Percentiles rank a stretch among this genome's conserved stretches.
Conservation (phyloP, 2,329 filamentous ascomycete species). For the Dryadomyces quercus-mongolicae region DNA sequence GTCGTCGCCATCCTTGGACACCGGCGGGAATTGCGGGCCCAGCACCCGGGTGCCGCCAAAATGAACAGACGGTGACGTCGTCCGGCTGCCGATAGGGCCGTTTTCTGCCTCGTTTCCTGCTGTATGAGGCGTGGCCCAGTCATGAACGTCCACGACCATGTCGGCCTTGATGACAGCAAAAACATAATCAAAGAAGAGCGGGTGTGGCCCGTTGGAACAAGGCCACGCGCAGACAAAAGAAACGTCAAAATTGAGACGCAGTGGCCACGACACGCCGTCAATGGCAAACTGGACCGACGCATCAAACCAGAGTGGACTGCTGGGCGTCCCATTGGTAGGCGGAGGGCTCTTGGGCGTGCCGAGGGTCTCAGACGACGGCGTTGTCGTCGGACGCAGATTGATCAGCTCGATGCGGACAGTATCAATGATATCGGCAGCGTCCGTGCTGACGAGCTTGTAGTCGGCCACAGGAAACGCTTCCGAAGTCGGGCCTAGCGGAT, state of each 20-base stretch:
- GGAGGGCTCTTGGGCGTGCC: neutral
- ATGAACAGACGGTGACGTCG: constrained; percentile 8
- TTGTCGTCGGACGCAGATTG: constrained; percentile 31
- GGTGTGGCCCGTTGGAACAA: constrained; percentile 51
- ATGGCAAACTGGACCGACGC: constrained; percentile 53
- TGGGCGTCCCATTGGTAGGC: constrained; percentile 7
- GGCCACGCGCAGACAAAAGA: constrained; percentile 55
- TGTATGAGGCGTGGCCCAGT: constrained; percentile 52
- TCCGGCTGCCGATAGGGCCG: constrained; percentile 8
- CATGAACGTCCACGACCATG: constrained; percentile 50
- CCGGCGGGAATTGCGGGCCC: constrained; percentile 8
- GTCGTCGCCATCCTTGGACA: constrained; percentile 31
- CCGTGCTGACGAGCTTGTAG: constrained; percentile 49
- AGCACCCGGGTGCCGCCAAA: constrained; percentile 9
- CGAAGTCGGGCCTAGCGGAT: constrained; percentile 54
- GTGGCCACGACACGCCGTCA: constrained; percentile 48
- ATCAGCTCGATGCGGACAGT: constrained; percentile 59
- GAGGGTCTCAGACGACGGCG: neutral
- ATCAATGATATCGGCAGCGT: constrained; percentile 46
- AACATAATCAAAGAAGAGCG: constrained; percentile 60
- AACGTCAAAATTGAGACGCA: constrained; percentile 51
- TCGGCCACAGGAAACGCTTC: constrained; percentile 53
- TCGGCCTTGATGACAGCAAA: constrained; percentile 49
- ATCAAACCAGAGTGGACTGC: constrained; percentile 34
- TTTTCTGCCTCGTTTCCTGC: constrained; percentile 16